phyloP scores from a whole-genome alignment of 176 grass and related monocot species.

The Musa schizocarpa region DNA sequence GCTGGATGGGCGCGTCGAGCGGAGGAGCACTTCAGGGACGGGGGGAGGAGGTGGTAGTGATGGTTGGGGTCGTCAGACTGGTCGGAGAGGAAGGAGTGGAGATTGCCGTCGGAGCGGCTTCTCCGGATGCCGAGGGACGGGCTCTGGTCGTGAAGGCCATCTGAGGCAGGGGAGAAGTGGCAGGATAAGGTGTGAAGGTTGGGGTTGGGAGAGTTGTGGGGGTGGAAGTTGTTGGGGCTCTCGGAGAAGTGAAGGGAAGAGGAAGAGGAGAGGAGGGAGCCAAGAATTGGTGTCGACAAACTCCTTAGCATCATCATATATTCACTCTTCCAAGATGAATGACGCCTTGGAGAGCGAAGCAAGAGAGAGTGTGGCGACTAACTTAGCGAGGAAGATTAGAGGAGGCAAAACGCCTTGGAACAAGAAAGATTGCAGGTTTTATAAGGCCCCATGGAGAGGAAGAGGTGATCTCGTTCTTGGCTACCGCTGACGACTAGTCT shows the following conservation, averaged over 20 bases:
- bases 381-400: no score
- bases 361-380: no score
- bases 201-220: slow-evolving; percentile 3
- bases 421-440: no score
- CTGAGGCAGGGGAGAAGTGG: slow-evolving; percentile 19
- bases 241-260: slow-evolving; percentile 41
- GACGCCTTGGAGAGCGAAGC: no score
- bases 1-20: not conserved
- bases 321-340: no score
- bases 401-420: no score
- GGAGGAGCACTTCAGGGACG: not conserved
- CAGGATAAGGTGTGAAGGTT: slow-evolving; percentile 32
- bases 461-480: no score
- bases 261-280: slow-evolving; percentile 40
- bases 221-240: slow-evolving; percentile 24
- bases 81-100: slow-evolving; percentile 21
- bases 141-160: slow-evolving; percentile 22
- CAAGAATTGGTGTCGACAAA: slow-evolving; percentile 55
- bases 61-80: slow-evolving; percentile 7
- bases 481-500: no score
- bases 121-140: slow-evolving; percentile 37
- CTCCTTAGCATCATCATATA: slow-evolving; percentile 43
- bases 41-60: not conserved
- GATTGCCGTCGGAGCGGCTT: slow-evolving; percentile 53
- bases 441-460: no score